Evolutionary conservation across 2,329 filamentous ascomycete species (phyloP), one percentile per base, ranked within the genome.

Genomic region (Fonsecaea erecta): DNA sequence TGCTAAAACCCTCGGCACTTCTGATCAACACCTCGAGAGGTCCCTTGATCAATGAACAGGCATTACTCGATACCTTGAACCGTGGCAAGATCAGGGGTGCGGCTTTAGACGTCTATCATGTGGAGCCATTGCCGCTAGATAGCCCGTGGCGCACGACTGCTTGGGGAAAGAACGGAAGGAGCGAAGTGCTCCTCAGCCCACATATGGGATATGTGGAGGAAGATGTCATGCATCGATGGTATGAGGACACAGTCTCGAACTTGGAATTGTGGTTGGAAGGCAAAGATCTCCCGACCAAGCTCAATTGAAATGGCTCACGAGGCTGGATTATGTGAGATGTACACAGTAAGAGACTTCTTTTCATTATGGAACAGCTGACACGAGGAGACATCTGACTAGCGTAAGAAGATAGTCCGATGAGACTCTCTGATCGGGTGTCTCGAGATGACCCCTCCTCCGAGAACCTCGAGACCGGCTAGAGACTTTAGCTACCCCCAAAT

Each of bases 151-250:
- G 87, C 37, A 84, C 79, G 1, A 83, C 82, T 1, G 77, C 79
- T 40, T 92, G 89, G 91, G 90, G 90, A 1, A 74, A 78, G 53
- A 80, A 85, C 16, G 89, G 89, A 0, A 83, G 84, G 60, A 89
- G 87, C 60, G 81, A 85, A 59, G 87, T 93, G 0, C 73, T 94
- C 5, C 72, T 93, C 70, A 90, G 88, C 60, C 92, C 92, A 34
- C 91, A 96, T 75, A 91, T 90, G 85, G 92, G 90, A 0, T 95
- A 93, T 74, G 90, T 91, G 0, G 88, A 91, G 68, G 84, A 86
- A 60, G 84, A 83, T 1, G 83, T 82, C 8, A 79, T 93, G 68
- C 79, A 82, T 30, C 77, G 74, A 1, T 93, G 89, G 89, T 93
- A 93, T 75, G 81, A 85, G 64, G 84, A 89, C 74, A 87, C 89